Base-by-base conservation (phyloP, 2,329 filamentous ascomycete species). In the Aureobasidium namibiae region DNA sequence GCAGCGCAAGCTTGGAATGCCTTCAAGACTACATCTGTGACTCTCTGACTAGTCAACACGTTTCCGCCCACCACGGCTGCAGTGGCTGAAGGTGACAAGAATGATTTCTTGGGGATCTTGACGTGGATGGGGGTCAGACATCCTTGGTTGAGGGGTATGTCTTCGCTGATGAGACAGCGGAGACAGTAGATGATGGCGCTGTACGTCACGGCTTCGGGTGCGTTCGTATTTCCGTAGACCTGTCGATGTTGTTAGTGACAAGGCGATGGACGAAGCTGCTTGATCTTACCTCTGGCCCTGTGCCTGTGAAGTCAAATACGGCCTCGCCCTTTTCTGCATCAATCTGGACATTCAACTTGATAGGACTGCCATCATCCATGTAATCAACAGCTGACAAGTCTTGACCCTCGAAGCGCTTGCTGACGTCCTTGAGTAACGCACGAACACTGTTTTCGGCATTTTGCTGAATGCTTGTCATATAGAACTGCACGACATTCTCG, bases 171-270 rank as follows among this genome's bases (percentile, higher is more conserved):
- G 60, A 95, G 63, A 52, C 86, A 89, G 46, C 90, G 84, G 13
- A 95, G 78, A 66, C 87, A 90, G 78, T 95, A 95, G 68, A 94
- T 92, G 68, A 94, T 92, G 52, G 89, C 89, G 36, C 83, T 88
- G 73, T 89, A 90, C 0, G 88, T 92, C 49, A 94, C 88, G 3
- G 89, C 89, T 72, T 90, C 82, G 0, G 89, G 89, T 0, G 89
- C 89, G 67, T 94, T 94, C 72, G 86, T 65, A 72, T 66, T 70
- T 77, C 82, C 88, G 66, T 90, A 90, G 1, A 90, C 87, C 50
- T 54, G 3, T 11, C 1, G 8, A 16, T 34, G 4, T 42, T 2
- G 24, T 38, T 23, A 54, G 26, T 11, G 23, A 16, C 16, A 4
- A 8, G 11, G 21, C 4, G 14, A 41, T 23, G 1, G 2, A 44